phyloP scores from a whole-genome alignment of 805 yeast genomes.

The Monosporozyma servazzii region DNA sequence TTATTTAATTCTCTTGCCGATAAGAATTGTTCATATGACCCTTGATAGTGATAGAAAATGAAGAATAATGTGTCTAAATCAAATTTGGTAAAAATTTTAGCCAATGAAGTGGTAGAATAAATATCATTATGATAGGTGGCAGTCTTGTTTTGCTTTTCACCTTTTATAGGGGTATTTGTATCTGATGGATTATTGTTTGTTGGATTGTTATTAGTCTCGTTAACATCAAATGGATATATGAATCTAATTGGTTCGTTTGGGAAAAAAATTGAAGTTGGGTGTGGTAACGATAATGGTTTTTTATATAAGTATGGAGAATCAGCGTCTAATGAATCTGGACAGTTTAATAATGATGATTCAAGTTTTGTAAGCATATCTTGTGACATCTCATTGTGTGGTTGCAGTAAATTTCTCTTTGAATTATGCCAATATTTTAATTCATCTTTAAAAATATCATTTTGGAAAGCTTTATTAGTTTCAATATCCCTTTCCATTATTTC shows the following conservation, averaged over 20 bases:
- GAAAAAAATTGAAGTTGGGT: conserved; percentile 81
- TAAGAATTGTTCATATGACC: conserved; percentile 58
- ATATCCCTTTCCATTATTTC: conserved; percentile 21
- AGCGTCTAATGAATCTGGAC: conserved; percentile 90
- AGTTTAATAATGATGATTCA: conserved; percentile 72
- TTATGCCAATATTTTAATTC: conserved; percentile 25
- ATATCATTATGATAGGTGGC: conserved; percentile 14
- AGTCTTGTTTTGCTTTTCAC: background rate
- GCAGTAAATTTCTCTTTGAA: conserved; percentile 23
- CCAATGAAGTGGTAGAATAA: conserved; percentile 34
- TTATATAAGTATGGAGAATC: conserved; percentile 58
- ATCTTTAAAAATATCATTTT: conserved; percentile 23
- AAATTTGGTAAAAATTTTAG: conserved; percentile 58
- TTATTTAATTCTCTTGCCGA: conserved; percentile 72
- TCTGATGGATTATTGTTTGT: background rate
- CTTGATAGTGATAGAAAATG: conserved; percentile 77
- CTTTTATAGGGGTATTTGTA: background rate
- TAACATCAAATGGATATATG: conserved; percentile 17
- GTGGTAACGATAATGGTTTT: conserved; percentile 71
- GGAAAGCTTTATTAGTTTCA: conserved; percentile 18
- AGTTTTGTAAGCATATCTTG: conserved; percentile 31
- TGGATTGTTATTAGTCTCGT: background rate
- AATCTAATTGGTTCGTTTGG: conserved; percentile 43
- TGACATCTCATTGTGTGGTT: conserved; percentile 26
- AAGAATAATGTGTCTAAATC: conserved; percentile 85